These are phyloP conservation scores for Hericium erinaceus DNA, from an alignment of 768 basidiomycete species.

Conservation along the genomic window DNA sequence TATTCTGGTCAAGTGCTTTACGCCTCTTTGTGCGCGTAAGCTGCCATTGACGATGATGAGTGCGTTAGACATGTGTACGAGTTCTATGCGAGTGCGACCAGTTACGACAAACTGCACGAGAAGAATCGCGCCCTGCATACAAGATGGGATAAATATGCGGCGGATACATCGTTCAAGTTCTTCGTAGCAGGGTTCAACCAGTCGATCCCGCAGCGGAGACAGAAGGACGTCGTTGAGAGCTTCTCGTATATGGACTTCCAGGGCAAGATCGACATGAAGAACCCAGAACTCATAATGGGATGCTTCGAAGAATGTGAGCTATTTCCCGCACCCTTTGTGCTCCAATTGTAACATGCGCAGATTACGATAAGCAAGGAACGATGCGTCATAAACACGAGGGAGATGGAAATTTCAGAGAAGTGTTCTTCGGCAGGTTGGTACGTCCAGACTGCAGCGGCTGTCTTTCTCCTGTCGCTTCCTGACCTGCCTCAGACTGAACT, in stretches of 20 bases:
- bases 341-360: constrained; percentile 22
- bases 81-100: constrained; percentile 61
- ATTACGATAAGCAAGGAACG: constrained; percentile 39
- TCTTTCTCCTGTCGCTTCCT: background rate
- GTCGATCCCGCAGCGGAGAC: constrained; percentile 57
- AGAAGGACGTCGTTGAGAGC: constrained; percentile 59
- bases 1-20: constrained; percentile 70
- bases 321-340: constrained; percentile 8
- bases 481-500: background rate
- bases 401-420: constrained; percentile 58
- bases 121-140: constrained; percentile 32
- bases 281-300: constrained; percentile 61
- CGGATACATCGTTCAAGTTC: constrained; percentile 75
- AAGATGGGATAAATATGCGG: constrained; percentile 51
- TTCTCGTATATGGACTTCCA: constrained; percentile 81
- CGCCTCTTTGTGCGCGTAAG: background rate
- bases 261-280: constrained; percentile 76
- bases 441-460: constrained; percentile 15
- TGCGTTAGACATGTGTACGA: constrained; percentile 62
- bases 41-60: background rate
- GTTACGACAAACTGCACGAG: constrained; percentile 64
- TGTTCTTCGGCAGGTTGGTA: constrained; percentile 86
- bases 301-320: constrained; percentile 83
- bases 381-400: constrained; percentile 43
- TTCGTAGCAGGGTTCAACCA: constrained; percentile 66